phyloP scores from a whole-genome alignment of 805 yeast species.

The Yamadazyma kitorensis region DNA sequence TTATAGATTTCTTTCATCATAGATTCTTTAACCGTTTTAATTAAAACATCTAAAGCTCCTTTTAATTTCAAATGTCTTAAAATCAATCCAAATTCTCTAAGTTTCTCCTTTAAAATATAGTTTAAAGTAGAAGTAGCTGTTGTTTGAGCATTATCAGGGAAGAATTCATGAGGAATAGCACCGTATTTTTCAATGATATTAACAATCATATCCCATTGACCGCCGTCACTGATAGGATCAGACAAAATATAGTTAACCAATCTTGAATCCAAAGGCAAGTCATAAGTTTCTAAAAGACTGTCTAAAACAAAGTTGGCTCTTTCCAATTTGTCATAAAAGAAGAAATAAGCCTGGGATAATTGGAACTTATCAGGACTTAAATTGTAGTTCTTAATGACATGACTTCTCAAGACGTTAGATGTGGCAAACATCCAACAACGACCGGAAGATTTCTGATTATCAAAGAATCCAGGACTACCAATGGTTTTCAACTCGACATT shows the following conservation, averaged over 20 bases:
- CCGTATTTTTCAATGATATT: constrained; percentile 81
- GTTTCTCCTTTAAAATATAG: constrained; percentile 59
- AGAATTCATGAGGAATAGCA: constrained; percentile 67
- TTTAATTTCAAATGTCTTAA: constrained; percentile 50
- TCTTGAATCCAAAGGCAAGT: constrained; percentile 66
- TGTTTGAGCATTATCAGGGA: constrained; percentile 64
- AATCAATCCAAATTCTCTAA: constrained; percentile 74
- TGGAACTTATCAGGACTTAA: constrained; percentile 55
- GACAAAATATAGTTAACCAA: constrained; percentile 61
- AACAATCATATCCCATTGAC: constrained; percentile 82
- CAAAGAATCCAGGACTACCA: constrained; percentile 33
- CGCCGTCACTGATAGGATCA: constrained; percentile 79
- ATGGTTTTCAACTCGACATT: constrained; percentile 33
- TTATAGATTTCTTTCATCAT: constrained; percentile 64
- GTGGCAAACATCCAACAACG: constrained; percentile 91
- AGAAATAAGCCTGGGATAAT: constrained; percentile 74
- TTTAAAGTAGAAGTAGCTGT: constrained; percentile 57
- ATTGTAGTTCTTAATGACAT: constrained; percentile 59
- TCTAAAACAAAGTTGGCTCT: constrained; percentile 79
- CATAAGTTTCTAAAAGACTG: constrained; percentile 66
- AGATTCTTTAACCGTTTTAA: constrained; percentile 30
- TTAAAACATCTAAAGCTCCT: constrained; percentile 37
- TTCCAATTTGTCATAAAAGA: constrained; percentile 84
- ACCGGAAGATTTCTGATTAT: constrained; percentile 72
- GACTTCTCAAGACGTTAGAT: constrained; percentile 66